These are phyloP conservation scores for Bipolaris oryzae DNA, from an alignment of 2,329 filamentous ascomycete species.

Conservation along the genomic window DNA sequence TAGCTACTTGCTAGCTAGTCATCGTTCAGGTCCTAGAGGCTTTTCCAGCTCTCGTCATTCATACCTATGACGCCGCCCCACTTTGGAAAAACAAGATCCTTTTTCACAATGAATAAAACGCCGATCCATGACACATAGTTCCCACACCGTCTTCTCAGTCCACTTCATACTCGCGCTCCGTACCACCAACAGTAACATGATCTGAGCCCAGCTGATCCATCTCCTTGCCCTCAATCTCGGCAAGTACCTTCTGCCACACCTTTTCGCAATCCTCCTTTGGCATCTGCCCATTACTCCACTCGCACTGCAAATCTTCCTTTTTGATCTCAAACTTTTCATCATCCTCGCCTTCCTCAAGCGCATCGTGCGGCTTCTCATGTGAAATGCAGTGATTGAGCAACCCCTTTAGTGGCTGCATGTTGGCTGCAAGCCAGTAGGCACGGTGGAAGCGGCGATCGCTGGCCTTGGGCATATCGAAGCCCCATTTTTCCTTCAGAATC, in stretches of 20 bases:
- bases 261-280: background rate
- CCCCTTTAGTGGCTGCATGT: slow-evolving; percentile 12
- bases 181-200: slow-evolving; percentile 7
- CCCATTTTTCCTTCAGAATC: slow-evolving; percentile 21
- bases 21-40: background rate
- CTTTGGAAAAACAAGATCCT: background rate
- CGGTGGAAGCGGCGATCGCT: slow-evolving; percentile 34
- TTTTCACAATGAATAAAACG: background rate
- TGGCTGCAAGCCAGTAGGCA: slow-evolving; percentile 40
- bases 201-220: background rate
- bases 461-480: slow-evolving; percentile 14
- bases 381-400: slow-evolving; percentile 21
- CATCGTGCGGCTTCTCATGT: slow-evolving; percentile 12
- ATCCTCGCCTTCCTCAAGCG: slow-evolving; percentile 1
- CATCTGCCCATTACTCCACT: slow-evolving; percentile 9
- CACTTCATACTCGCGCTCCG: background rate
- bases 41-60: background rate
- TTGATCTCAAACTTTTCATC: slow-evolving; percentile 13
- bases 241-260: slow-evolving; percentile 10
- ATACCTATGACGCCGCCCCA: background rate
- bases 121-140: no score
- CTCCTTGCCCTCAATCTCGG: background rate
- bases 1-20: background rate
- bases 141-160: background rate
- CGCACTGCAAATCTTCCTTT: slow-evolving; percentile 14